Percentiles rank a stretch among this genome's conserved stretches.
Conservation (phyloP, 345 rosid genomes). For the Clarkia xantiana region DNA sequence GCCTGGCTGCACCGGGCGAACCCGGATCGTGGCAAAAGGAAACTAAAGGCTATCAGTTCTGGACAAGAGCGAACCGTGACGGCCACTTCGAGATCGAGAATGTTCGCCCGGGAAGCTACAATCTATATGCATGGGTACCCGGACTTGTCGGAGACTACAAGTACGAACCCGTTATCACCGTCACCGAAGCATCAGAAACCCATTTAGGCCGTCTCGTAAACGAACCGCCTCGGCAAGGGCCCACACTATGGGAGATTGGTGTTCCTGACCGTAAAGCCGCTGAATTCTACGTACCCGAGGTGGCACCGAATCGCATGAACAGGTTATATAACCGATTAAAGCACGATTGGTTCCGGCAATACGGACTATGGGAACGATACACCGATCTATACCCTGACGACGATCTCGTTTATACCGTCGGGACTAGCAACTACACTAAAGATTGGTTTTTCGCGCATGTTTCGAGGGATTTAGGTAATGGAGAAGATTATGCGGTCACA, state of each 20-base stretch:
- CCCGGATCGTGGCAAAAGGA: conserved; percentile 33
- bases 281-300: conserved; percentile 19
- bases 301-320: conserved; percentile 12
- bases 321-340: conserved; percentile 10
- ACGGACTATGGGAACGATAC: conserved; percentile 29
- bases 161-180: conserved; percentile 5
- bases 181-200: conserved; percentile 11
- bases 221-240: conserved; percentile 29
- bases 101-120: conserved; percentile 16
- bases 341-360: conserved; percentile 20
- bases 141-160: conserved; percentile 23
- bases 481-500: conserved; percentile 10
- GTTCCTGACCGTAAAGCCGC: conserved; percentile 20
- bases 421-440: conserved; percentile 13
- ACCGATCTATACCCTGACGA: conserved; percentile 20
- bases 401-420: conserved; percentile 19
- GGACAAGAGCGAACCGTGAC: conserved; percentile 14
- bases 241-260: conserved; percentile 31
- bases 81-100: conserved; percentile 20
- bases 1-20: conserved; percentile 26
- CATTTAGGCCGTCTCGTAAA: conserved; percentile 9
- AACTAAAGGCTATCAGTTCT: conserved; percentile 26
- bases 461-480: conserved; percentile 1
- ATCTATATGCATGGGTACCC: conserved; percentile 24
- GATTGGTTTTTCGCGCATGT: conserved; percentile 28